Base-by-base conservation (phyloP, 768 basidiomycete genomes). In the Leccinum broughii region DNA sequence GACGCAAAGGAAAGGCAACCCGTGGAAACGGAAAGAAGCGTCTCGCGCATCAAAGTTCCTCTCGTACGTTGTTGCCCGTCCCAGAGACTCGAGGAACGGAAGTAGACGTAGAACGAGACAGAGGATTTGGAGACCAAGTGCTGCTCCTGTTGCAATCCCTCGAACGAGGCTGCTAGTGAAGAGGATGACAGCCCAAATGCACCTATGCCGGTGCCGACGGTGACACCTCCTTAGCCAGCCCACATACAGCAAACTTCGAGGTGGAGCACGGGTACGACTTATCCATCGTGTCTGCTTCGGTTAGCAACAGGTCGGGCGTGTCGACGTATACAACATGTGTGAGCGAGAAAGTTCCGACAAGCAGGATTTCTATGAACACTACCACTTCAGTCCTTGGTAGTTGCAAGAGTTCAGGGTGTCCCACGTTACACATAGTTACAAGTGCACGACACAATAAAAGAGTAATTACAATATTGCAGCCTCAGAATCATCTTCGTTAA, bases 231-330 rank as follows among this genome's bases (percentile, higher is more conserved):
- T 41, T 64, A 64, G 52, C 53, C 46, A 26, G 62, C 62, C 11
- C 67, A 75, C 17, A 17, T 60, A 10, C 68, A 62, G 7, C 64
- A 62, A 51, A 54, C 5, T 20, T 74, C 72, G 14, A 62, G 74
- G 32, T 74, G 72, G 72, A 74, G 72, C 57, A 60, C 70, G n/a
- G 67, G 72, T 41, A 74, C 72, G 10, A 70, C 72, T 4, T 58
- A 54, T 74, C 72, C 30, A 20, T 65, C 46, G 56, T 61, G 44
- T 72, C 70, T 24, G 61, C 59, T 51, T 70, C 70, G 5, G 54
- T 68, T 6, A 72, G 70, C 56, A 70, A 70, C 17, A 59, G 59
- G 56, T 71, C 70, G 0, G 70, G 66, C 28, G 51, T 68, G 53
- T 71, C 68, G 22, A 72, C 68, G 13, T 70, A 72, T 26, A 66